Evolutionary conservation across 345 rosid species (phyloP).

Genomic region (Rubroshorea leprosula): DNA sequence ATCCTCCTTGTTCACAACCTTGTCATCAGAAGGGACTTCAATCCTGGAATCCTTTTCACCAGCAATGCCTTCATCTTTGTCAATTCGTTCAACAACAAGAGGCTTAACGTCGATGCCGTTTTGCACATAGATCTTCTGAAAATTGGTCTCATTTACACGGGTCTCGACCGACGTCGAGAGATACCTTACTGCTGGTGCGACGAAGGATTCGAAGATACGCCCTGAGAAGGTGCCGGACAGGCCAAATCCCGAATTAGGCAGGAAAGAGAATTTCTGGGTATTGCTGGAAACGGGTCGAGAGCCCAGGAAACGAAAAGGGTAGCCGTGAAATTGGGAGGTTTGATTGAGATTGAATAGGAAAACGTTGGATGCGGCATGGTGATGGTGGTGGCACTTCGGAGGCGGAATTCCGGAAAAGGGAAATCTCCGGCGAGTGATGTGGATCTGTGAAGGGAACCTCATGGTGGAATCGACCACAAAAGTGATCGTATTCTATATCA

Average conservation of each 20-base stretch:
- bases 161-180: slow-evolving; percentile 69
- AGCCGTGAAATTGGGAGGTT: slow-evolving; percentile 17
- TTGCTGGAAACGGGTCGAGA: slow-evolving; percentile 16
- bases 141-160: slow-evolving; percentile 42
- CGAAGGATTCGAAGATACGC: slow-evolving; percentile 23
- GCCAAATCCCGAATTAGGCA: slow-evolving; percentile 19
- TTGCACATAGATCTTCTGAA: slow-evolving; percentile 63
- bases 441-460: slow-evolving; percentile 39
- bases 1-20: slow-evolving; percentile 15
- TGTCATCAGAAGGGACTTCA: slow-evolving; percentile 23
- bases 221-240: slow-evolving; percentile 15
- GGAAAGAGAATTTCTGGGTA: slow-evolving; percentile 21
- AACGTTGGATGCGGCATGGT: slow-evolving; percentile 5
- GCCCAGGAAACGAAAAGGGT: slow-evolving; percentile 23
- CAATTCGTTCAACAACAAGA: slow-evolving; percentile 56
- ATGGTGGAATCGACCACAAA: slow-evolving; percentile 31
- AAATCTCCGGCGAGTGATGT: slow-evolving; percentile 18
- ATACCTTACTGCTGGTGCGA: slow-evolving; percentile 26
- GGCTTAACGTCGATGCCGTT: slow-evolving; percentile 54
- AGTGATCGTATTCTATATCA: slow-evolving; percentile 11
- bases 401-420: slow-evolving; percentile 18
- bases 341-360: slow-evolving; percentile 17
- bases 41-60: slow-evolving; percentile 27
- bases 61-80: slow-evolving; percentile 45
- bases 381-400: background rate